These are phyloP conservation scores for Tuber indicum DNA, from an alignment of 495 filamentous ascomycete genomes.

Conservation along the genomic window DNA sequence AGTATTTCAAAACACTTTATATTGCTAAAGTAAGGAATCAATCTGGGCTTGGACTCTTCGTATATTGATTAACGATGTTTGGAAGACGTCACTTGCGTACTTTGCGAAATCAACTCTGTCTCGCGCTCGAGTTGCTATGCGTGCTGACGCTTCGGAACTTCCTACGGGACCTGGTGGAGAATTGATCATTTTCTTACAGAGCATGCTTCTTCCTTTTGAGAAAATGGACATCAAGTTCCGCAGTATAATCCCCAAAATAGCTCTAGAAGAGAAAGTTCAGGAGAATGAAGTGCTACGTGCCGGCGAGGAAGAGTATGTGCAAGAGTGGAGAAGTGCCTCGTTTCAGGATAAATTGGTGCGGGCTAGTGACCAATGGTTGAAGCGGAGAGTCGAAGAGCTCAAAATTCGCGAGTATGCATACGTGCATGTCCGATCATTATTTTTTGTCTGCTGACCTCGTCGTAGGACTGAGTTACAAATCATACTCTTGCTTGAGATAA, in stretches of 20 bases:
- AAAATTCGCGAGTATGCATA: slow-evolving; percentile 43
- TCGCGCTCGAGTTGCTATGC: slow-evolving; percentile 72
- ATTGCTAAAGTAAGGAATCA: slow-evolving; percentile 61
- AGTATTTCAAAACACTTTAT: slow-evolving; percentile 87
- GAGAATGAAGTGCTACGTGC: slow-evolving; percentile 42
- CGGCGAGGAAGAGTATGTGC: slow-evolving; percentile 64
- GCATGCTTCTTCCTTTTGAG: slow-evolving; percentile 62
- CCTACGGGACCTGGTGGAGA: slow-evolving; percentile 42
- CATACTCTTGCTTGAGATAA: slow-evolving; percentile 79
- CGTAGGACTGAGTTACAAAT: slow-evolving; percentile 77
- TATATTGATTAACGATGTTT: slow-evolving; percentile 34
- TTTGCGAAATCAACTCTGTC: slow-evolving; percentile 94
- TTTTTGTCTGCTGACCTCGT: slow-evolving; percentile 5
- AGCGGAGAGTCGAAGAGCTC: slow-evolving; percentile 38
- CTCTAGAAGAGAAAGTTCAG: slow-evolving; percentile 57
- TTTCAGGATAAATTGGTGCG: slow-evolving; percentile 39
- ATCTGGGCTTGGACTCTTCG: neutral
- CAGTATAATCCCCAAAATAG: slow-evolving; percentile 61
- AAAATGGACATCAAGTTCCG: slow-evolving; percentile 84
- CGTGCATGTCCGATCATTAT: neutral
- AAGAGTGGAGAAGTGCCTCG: slow-evolving; percentile 65
- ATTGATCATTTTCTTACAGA: slow-evolving; percentile 62
- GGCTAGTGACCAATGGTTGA: slow-evolving; percentile 29
- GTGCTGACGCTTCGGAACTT: slow-evolving; percentile 51
- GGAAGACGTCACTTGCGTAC: slow-evolving; percentile 79